Conservation (phyloP, 2,329 filamentous ascomycete genomes). For the Claviceps lovelessii region DNA sequence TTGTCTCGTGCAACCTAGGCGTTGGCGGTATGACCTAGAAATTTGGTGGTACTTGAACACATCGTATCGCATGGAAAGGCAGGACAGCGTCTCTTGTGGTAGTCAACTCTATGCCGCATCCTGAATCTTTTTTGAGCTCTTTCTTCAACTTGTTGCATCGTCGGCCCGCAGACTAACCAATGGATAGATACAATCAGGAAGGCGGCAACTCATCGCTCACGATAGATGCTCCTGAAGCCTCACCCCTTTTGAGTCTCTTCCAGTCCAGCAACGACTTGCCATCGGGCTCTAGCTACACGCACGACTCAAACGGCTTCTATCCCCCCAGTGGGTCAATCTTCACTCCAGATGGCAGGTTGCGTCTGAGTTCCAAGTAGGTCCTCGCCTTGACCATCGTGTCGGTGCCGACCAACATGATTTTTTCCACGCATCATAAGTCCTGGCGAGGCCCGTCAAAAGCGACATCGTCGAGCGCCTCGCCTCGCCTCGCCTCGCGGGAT, state of each 20-base stretch:
- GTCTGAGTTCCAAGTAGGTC: slow-evolving; percentile 41
- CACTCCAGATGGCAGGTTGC: slow-evolving; percentile 37
- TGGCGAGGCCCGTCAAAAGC: not conserved
- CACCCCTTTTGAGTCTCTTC: slow-evolving; percentile 37
- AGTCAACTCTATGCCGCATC: slow-evolving; percentile 7
- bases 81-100: slow-evolving; percentile 23
- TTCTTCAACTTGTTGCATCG: slow-evolving; percentile 6
- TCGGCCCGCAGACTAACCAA: slow-evolving; percentile 6
- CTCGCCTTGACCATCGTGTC: slow-evolving; percentile 10
- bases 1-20: slow-evolving; percentile 26
- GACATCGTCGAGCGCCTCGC: not conserved
- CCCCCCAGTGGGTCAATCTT: slow-evolving; percentile 29
- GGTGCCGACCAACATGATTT: not conserved
- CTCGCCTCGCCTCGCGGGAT: not conserved
- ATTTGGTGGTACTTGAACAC: slow-evolving; percentile 16
- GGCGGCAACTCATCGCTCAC: slow-evolving; percentile 36
- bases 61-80: slow-evolving; percentile 21
- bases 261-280: slow-evolving; percentile 31
- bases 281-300: slow-evolving; percentile 32
- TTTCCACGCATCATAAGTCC: not conserved
- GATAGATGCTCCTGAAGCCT: slow-evolving; percentile 38
- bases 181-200: slow-evolving; percentile 40
- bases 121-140: slow-evolving; percentile 2
- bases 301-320: slow-evolving; percentile 37
- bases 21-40: slow-evolving; percentile 30